These are phyloP conservation scores for Obba rivulosa DNA, from an alignment of 768 basidiomycete genomes.

Conservation along the genomic window DNA sequence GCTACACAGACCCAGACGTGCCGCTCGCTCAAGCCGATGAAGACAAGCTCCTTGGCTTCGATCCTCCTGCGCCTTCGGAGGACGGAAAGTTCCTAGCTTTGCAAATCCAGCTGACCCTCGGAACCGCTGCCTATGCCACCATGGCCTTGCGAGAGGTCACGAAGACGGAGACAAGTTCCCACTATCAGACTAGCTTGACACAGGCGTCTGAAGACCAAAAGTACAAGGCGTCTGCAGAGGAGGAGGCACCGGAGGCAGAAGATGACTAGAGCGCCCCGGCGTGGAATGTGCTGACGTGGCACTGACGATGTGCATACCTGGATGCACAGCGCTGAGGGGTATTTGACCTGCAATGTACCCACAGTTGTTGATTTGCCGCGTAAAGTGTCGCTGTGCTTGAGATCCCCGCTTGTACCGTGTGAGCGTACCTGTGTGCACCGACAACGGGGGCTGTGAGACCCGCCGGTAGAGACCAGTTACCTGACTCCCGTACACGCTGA, in stretches of 20 bases:
- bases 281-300: no score
- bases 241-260: not conserved
- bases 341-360: no score
- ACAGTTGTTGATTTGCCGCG: no score
- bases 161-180: slow-evolving; percentile 92
- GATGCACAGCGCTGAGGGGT: no score
- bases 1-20: slow-evolving; percentile 92
- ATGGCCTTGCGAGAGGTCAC: slow-evolving; percentile 96
- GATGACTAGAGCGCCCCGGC: no score
- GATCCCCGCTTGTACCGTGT: no score
- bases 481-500: no score
- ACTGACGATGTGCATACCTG: no score
- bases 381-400: no score
- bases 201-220: slow-evolving; percentile 77
- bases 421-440: no score
- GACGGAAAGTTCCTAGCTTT: slow-evolving; percentile 85
- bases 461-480: no score
- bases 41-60: slow-evolving; percentile 80
- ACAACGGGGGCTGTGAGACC: no score
- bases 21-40: slow-evolving; percentile 93
- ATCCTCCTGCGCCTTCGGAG: slow-evolving; percentile 58
- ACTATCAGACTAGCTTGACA: slow-evolving; percentile 80
- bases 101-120: slow-evolving; percentile 80
- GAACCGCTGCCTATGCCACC: slow-evolving; percentile 92
- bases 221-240: slow-evolving; percentile 51